Base-by-base conservation (phyloP, 352 stramenopile species). In the Pythium rhizo-oryzae region DNA sequence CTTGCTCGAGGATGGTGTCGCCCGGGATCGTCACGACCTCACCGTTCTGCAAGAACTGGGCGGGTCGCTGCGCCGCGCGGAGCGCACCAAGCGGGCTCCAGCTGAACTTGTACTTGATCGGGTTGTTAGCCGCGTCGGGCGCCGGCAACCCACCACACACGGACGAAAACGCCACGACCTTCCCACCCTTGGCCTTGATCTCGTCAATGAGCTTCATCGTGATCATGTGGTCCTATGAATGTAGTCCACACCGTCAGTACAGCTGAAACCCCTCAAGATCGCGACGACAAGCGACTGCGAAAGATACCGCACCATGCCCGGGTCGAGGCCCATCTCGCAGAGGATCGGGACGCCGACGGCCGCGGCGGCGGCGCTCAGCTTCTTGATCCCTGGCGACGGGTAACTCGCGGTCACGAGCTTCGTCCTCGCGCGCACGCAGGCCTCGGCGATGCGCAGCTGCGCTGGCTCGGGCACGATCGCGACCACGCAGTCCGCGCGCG, bases 51-150 rank as follows among this genome's bases (percentile, higher is more conserved):
- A 86, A 65, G 71, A 81, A 97, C 59, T 78, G 74, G 8, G 92
- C 90, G 35, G 81, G 71, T 16, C 77, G 74, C 56, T 84, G 77
- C 0, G 75, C 68, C 1, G 74, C 77, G 13, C 74, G 74, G 21
- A 84, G 41, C 28, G 77, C 74, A 43, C 90, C 92, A 9, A 82
- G 75, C n/a, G 92, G 92, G 62, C 80, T 93, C 92, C 92, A 98
- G 50, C 85, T 96, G 65, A 97, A 97, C 71, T 97, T 97, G 71
- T 98, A 98, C 63, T 87, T 82, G 56, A 97, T 79, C n/a, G 89
- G 89, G 64, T 97, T 98, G 67, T 97, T 85, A n/a, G 88, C 88
- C 4, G 86, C 88, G 63, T 96, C 88, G 15, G 92, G 91, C 25
- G 90, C 83, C 16, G 89, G 89, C 15, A 98, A 73, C 13, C 92